Percentiles rank a stretch among this genome's conserved stretches.
phyloP scores from a whole-genome alignment of 768 basidiomycete genomes.

The Coprinellus micaceus region DNA sequence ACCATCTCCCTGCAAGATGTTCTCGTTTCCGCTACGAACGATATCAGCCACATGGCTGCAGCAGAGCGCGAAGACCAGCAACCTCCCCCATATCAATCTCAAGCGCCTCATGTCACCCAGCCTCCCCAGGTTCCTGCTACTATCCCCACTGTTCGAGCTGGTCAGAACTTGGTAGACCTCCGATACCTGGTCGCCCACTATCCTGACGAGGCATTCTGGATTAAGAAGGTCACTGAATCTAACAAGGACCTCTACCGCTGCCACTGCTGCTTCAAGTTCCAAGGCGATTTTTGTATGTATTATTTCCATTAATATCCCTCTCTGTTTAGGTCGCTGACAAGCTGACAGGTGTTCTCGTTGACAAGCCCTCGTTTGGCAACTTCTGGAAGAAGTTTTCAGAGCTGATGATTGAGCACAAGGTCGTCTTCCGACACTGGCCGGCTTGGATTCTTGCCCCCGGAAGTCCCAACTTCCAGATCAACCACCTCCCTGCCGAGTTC shows the following conservation, averaged over 20 bases:
- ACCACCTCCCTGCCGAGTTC: neutral
- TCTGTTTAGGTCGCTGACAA: neutral
- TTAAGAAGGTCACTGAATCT: neutral
- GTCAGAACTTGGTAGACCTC: neutral
- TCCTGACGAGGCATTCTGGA: neutral
- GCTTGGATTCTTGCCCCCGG: neutral
- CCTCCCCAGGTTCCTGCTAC: neutral
- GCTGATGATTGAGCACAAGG: neutral
- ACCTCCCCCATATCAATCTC: too few relatives aligned
- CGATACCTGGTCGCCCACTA: neutral
- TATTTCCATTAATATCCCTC: neutral
- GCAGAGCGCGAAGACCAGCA: too few relatives aligned
- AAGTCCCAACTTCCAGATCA: neutral
- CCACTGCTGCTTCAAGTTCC: too few relatives aligned
- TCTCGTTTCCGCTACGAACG: too few relatives aligned
- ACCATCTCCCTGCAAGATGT: too few relatives aligned
- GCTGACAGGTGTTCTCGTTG: neutral
- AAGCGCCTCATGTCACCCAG: too few relatives aligned
- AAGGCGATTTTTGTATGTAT: neutral
- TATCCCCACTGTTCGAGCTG: neutral
- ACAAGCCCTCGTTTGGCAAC: neutral
- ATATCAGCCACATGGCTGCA: too few relatives aligned
- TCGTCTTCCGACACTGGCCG: neutral
- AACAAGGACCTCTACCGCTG: neutral
- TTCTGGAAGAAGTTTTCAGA: neutral